Percentiles rank a stretch among this genome's conserved stretches.
Conservation (phyloP, 306 rosid genomes). For the Vigna angularis region DNA sequence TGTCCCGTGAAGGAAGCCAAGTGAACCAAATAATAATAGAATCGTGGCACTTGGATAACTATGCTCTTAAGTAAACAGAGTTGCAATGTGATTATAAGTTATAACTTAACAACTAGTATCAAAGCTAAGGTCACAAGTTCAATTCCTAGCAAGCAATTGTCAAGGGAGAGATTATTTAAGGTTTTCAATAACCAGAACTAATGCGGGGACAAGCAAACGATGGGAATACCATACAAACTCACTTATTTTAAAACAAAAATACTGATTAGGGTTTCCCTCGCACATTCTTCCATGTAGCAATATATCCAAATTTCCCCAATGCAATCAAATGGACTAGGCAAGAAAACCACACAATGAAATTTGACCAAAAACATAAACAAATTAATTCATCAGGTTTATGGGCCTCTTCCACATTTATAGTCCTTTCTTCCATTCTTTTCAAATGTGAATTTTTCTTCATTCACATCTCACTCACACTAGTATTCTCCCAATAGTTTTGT, state of each 20-base stretch:
- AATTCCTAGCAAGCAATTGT: too few relatives aligned
- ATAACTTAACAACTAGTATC: too few relatives aligned
- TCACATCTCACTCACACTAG: too few relatives aligned
- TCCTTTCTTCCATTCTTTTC: not conserved
- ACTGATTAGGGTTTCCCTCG: not conserved
- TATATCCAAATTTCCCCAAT: not conserved
- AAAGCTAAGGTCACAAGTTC: too few relatives aligned
- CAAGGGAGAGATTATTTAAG: not conserved
- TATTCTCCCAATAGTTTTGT: not conserved
- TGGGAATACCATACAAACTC: not conserved
- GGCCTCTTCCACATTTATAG: not conserved
- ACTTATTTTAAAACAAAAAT: not conserved
- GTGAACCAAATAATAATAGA: too few relatives aligned
- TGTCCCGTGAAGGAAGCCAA: too few relatives aligned
- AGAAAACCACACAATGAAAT: not conserved
- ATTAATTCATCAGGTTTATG: not conserved
- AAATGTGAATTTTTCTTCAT: not conserved
- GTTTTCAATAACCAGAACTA: slow-evolving; percentile 5
- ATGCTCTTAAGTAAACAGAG: too few relatives aligned
- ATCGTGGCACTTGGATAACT: too few relatives aligned
- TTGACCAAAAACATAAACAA: not conserved
- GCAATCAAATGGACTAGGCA: not conserved
- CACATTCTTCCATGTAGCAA: not conserved
- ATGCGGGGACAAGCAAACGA: not conserved
- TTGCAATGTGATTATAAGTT: too few relatives aligned